A percentile compares a stretch with the other conserved stretches of the same genome.
Evolutionary conservation across 2,329 filamentous ascomycete species (phyloP).

Genomic region (Aspergillus niger): DNA sequence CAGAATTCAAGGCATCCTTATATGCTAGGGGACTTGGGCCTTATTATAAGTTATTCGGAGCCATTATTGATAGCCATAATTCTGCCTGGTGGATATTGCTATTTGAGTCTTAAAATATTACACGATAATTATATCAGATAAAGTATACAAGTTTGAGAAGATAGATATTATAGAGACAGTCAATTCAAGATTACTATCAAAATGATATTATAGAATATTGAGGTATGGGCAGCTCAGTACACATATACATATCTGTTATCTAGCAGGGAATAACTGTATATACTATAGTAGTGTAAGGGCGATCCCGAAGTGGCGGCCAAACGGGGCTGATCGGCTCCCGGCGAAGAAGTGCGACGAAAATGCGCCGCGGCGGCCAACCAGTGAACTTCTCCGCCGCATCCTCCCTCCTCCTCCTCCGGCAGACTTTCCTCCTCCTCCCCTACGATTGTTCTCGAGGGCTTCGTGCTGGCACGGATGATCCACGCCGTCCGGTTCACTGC

Average conservation of each 20-base stretch:
- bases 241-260: too few relatives aligned
- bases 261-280: too few relatives aligned
- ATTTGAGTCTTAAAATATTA: not conserved
- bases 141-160: not conserved
- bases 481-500: constrained; percentile 2
- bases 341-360: constrained; percentile 14
- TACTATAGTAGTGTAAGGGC: too few relatives aligned
- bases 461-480: constrained; percentile 15
- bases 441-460: constrained; percentile 3
- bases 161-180: constrained; percentile 6
- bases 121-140: constrained; percentile 5
- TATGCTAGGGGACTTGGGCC: too few relatives aligned
- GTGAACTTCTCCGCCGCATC: constrained; percentile 8
- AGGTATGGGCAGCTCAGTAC: not conserved
- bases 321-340: not conserved
- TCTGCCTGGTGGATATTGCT: not conserved
- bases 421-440: not conserved
- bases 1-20: too few relatives aligned
- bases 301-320: not conserved
- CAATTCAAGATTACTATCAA: not conserved
- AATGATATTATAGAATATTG: constrained; percentile 4
- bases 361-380: constrained; percentile 12
- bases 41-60: not conserved
- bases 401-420: constrained; percentile 4
- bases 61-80: not conserved